Base-by-base conservation (phyloP, 164 flowering plant genomes). In the Malania oleifera region DNA sequence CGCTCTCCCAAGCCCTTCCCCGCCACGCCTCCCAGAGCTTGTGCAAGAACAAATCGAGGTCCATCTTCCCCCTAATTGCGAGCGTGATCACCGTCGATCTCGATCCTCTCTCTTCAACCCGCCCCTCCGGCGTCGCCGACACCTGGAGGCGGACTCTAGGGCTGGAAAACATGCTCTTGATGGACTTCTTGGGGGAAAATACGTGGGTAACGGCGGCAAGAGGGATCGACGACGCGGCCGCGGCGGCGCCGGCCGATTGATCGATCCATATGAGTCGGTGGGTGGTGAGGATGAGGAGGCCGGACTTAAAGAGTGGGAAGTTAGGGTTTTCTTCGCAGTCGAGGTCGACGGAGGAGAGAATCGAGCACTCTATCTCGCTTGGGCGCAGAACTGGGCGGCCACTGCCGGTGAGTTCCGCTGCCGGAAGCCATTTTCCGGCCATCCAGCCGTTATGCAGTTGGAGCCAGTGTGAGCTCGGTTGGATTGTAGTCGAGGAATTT, bases 21-120 rank as follows among this genome's bases (percentile, higher is more conserved):
- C 85, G 74, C 95, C 88, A 81, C 37, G 74, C 79, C 57, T 86
- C 92, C 96, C 86, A 81, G 6, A 91, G 57, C 75, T 80, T 80
- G 25, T 63, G 62, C 50, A 74, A 50, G 65, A 90, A 88, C 39
- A 73, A 63, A 41, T 93, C 99, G 17, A 62, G 70, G 49, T 82
- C 90, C 15, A 75, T 61, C 61, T 88, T 93, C 29, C 93, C 96
- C 65, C 95, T 76, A 63, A 83, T 29, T 17, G 87, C 87, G 34
- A 80, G 61, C 19, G 85, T 82, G 45, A 85, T 66, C 61, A 78
- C 79, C 14, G 70, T 40, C 39, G 85, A 72, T 31, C 75, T 70
- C 39, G 71, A 23, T n/a, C 75, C 66, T 1, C 54, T 14, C 50
- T 24, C 63, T 8, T 25, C 35, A 6, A 57, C 59, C 8, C 53